These are phyloP conservation scores for Bombardia bombarda DNA, from an alignment of 495 filamentous ascomycete genomes.

Conservation along the genomic window DNA sequence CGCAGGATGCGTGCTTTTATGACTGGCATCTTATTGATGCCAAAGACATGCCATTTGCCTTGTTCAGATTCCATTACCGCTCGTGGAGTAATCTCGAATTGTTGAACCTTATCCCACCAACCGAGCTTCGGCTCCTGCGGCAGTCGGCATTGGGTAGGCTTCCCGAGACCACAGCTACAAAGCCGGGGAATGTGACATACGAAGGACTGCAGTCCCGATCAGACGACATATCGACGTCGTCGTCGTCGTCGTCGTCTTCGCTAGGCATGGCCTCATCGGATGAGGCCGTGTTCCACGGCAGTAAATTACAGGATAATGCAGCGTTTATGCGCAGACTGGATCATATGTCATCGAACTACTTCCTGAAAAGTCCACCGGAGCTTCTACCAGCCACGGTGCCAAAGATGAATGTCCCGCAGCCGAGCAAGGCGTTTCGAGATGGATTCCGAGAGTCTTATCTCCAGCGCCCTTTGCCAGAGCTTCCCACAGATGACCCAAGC, in stretches of 20 bases:
- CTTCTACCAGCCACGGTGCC: conserved; percentile 8
- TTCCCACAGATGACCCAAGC: conserved; percentile 14
- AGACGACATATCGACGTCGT: too few species aligned
- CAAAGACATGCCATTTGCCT: conserved; percentile 37
- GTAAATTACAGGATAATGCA: background rate
- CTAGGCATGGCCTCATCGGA: too few species aligned
- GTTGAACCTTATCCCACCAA: conserved; percentile 28
- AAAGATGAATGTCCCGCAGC: conserved; percentile 8
- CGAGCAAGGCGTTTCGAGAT: conserved; percentile 15
- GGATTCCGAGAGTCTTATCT: conserved; percentile 19
- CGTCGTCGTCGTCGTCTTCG: too few species aligned
- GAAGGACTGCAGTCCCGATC: too few species aligned
- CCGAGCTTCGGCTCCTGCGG: conserved; percentile 9
- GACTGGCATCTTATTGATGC: conserved; percentile 39
- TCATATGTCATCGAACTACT: background rate
- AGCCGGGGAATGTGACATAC: too few species aligned
- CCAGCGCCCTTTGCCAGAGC: conserved; percentile 37
- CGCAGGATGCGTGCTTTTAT: conserved; percentile 38
- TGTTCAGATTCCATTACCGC: conserved; percentile 44
- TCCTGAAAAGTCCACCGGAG: conserved; percentile 23
- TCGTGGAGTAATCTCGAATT: conserved; percentile 32
- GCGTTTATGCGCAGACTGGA: background rate
- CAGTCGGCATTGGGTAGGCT: background rate
- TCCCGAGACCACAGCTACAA: background rate
- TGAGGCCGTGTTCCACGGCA: conserved; percentile 10